Evolutionary conservation across 2,329 filamentous ascomycete species (phyloP), one percentile per base, ranked within the genome.

Genomic region (Cordyceps tenuipes): DNA sequence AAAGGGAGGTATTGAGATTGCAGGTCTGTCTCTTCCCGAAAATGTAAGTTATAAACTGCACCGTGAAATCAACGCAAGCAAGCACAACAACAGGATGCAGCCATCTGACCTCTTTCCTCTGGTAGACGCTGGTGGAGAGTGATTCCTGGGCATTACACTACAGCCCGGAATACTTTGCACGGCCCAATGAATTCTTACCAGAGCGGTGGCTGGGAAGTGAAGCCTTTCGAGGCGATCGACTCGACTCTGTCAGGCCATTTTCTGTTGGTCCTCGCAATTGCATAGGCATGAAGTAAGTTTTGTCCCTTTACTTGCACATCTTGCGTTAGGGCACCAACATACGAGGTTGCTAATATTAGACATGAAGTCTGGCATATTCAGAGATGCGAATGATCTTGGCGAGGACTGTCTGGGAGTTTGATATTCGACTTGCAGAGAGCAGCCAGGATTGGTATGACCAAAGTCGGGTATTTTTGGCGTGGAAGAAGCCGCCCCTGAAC

Each of bases 131-230:
- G 56, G 69, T 81, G 13, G 74, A 73, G 0, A 70, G 71, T 7
- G 66, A 64, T 62, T 65, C 69, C 7, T 75, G 69, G 67, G 68
- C 73, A 5, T 64, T 69, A 6, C 71, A 70, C 50, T 71, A 73
- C 53, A 66, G 67, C 23, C 63, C 68, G 15, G 52, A 64, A 6
- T 67, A 73, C 62, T 77, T 73, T 60, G 62, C 61, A 3, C 59
- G 68, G 1, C 69, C 74, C 0, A 62, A 68, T 8, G 62, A 66
- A 2, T 77, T 76, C 60, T 62, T 68, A 13, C 76, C 76, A 0
- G 73, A 77, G 60, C 66, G 75, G 5, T 77, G 73, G 66, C 59
- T 71, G 0, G 66, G 64, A 13, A 64, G 68, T 57, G 1, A 58
- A 50, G 19, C 69, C 64, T 48, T 49, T 43, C n/a, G 39, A 51